These are phyloP conservation scores for Cercophora newfieldiana DNA, from an alignment of 495 filamentous ascomycete species.

Conservation along the genomic window DNA sequence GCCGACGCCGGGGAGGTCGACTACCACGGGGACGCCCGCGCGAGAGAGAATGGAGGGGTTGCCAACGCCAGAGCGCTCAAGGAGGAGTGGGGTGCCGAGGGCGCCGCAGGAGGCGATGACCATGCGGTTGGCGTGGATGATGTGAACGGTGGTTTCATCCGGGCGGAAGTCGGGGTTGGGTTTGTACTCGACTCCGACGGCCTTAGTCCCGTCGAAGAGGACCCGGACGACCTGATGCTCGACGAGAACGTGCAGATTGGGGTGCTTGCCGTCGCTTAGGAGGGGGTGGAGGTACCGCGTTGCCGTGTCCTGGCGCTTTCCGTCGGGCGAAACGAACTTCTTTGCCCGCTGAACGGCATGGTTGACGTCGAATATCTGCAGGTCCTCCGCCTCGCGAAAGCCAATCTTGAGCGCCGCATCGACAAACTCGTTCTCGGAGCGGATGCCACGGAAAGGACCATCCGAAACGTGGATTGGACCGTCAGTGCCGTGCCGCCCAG, in stretches of 20 bases:
- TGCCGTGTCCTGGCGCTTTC: conserved; percentile 48
- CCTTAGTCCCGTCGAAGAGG: conserved; percentile 48
- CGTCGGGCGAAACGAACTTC: conserved; percentile 40
- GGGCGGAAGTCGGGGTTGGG: conserved; percentile 29
- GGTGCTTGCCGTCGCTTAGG: conserved; percentile 46
- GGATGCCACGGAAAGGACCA: conserved; percentile 37
- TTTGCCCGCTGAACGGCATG: conserved; percentile 39
- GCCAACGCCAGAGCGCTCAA: conserved; percentile 66
- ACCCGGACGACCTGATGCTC: conserved; percentile 54
- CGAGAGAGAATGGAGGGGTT: conserved; percentile 34
- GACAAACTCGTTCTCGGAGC: conserved; percentile 44
- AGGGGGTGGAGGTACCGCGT: conserved; percentile 47
- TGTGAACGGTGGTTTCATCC: not conserved
- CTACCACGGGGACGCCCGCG: conserved; percentile 36
- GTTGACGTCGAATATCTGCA: conserved; percentile 41
- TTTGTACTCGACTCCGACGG: conserved; percentile 48
- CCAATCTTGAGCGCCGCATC: conserved; percentile 43
- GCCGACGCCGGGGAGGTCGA: conserved; percentile 51
- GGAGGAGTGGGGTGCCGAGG: conserved; percentile 54
- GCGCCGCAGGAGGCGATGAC: conserved; percentile 63
- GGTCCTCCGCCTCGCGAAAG: conserved; percentile 43
- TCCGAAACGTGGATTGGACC: conserved; percentile 53
- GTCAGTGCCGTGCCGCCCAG: conserved; percentile 42
- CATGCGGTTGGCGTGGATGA: conserved; percentile 45
- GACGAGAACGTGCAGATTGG: conserved; percentile 54